Percentiles rank a stretch among this genome's conserved stretches.
Conservation (phyloP, 371 early-diverging fungal genomes). For the Phascolomyces articulosus region DNA sequence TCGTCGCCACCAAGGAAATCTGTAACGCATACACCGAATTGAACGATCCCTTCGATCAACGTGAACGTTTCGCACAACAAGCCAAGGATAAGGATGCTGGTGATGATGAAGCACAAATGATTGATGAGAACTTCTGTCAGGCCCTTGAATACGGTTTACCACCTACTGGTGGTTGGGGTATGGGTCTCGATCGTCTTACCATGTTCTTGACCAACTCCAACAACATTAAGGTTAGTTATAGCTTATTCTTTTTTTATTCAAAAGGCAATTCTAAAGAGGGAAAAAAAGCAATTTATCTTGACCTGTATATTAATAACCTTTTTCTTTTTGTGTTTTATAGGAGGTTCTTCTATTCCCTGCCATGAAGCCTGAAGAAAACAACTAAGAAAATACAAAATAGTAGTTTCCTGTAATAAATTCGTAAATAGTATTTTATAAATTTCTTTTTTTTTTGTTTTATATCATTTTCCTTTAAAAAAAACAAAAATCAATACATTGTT, state of each 20-base stretch:
- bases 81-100: conserved; percentile 97
- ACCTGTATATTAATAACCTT: not conserved
- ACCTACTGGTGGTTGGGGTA: conserved; percentile 98
- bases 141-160: conserved; percentile 99
- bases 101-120: conserved; percentile 99
- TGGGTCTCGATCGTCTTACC: conserved; percentile 98
- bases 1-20: conserved; percentile 99
- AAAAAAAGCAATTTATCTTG: not conserved
- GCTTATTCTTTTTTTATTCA: too few species aligned
- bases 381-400: conserved; percentile 26
- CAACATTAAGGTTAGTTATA: conserved; percentile 78
- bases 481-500: too few species aligned
- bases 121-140: conserved; percentile 98
- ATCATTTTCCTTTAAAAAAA: too few species aligned
- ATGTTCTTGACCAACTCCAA: conserved; percentile 99
- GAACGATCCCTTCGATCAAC: conserved; percentile 98
- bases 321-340: conserved; percentile 40
- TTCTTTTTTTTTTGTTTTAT: not conserved
- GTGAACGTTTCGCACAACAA: conserved; percentile 97
- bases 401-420: conserved; percentile 8
- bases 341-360: conserved; percentile 98
- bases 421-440: not conserved
- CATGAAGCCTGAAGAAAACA: conserved; percentile 79
- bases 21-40: conserved; percentile 99
- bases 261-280: too few species aligned